Base-by-base conservation (phyloP, 2,329 filamentous ascomycete species). In the Aspergillus pseudoterreus region DNA sequence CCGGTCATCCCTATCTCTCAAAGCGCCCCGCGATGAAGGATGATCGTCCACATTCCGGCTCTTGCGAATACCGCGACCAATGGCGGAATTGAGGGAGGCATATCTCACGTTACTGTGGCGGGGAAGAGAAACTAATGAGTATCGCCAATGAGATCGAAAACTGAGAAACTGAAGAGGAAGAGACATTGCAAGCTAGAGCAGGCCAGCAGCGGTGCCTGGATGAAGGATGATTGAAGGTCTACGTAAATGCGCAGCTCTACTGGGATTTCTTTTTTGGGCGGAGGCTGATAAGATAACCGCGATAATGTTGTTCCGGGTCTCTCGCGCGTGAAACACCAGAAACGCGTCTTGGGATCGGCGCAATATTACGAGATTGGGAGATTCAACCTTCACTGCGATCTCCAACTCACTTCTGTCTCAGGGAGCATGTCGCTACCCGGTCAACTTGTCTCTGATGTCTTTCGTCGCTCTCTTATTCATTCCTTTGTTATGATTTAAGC, bases 41-140 rank as follows among this genome's bases (percentile, higher is more conserved):
- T 42, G 19, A 24, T 49, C 43, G 5, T 51, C 47, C 50, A 49
- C 19, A 14, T 24, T 49, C 11, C 41, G 59, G 11, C 58, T 81
- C 69, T 67, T 73, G 63, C 84, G 82, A 49, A 90, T 75, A 12
- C 87, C 87, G 43, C 80, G 77, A 57, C 84, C 81, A 62, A 91
- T 90, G 41, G 86, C 86, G 9, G 86, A 87, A 53, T 77, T 81
- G 38, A 89, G 77, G 39, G 83, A 85, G 19, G 80, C 79, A 63
- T 73, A 63, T 53, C 78, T 76, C 32, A 63, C 61, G 19, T 47
- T 43, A 9, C 38, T 53, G 55, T 63, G 49, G 50, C 50, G 53
- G 54, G 42, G 41, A 17, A 41, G 27, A 6, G 48, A 42, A 8
- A 42, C 36, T 24, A 45, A 43, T 17, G 59, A 53, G 32, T 48